Base-by-base conservation (phyloP, 495 filamentous ascomycete genomes). In the Sphaerosporella brunnea region DNA sequence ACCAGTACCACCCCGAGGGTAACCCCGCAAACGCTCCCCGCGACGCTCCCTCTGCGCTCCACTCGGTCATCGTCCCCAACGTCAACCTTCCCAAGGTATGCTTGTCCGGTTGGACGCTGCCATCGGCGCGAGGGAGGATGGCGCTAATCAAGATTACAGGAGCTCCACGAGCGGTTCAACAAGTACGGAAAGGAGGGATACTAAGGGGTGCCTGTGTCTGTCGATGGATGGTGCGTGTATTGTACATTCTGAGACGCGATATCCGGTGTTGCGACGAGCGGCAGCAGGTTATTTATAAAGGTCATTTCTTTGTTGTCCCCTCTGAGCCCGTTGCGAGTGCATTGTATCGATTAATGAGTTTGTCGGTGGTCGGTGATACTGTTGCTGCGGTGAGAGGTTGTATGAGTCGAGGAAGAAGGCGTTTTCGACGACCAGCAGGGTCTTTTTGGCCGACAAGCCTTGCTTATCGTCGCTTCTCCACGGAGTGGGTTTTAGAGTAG, bases 121-220 rank as follows among this genome's bases (percentile, higher is more conserved):
- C 7, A 13, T 32, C 13, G 28, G 28, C 5, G 5, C 7, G 42
- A 37, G 38, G 56, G 7, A 56, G 64, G 43, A 63, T 45, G 36
- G 36, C 18, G 36, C n/a, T 51, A 36, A 46, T n/a, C n/a, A n/a
- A n/a, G n/a, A n/a, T n/a, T n/a, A 15, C 53, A 94, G 90, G 68
- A 74, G 41, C 73, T 92, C 47, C 90, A 97, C 68, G 90, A 96
- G 55, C 78, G 78, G 64, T 96, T 77, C 73, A 97, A 97, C 77
- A 97, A 97, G 74, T 94, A 79, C 73, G 90, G 88, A 66, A 96
- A 95, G 75, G 90, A 95, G 13, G 54, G 55, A 23, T 61, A 51
- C 42, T 58, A 58, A n/a, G 40, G 26, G 19, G 20, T 10, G 24
- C 11, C 13, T 1, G 3, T 25, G 3, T 24, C 20, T n/a, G 37